Evolutionary conservation across 2,329 filamentous ascomycete genomes (phyloP), one percentile per base, ranked within the genome.

Genomic region (Aspergillus tubingensis): DNA sequence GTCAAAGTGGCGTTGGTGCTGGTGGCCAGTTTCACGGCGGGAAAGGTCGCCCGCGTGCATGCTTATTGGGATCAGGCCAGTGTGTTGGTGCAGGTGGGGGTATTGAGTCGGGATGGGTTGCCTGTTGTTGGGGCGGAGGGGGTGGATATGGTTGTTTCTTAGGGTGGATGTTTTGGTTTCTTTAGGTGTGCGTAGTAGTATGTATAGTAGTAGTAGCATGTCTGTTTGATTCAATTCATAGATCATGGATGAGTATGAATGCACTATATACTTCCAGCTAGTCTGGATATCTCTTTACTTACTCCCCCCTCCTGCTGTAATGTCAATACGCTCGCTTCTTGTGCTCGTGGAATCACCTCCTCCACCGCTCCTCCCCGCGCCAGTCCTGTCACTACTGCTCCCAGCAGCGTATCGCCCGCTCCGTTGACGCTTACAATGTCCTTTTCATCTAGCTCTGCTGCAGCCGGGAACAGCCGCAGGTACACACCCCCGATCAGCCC

Each of bases 371-470:
- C 72, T 19, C 81, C 83, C 68, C 82, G 85, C 0, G 88, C 87
- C 65, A 98, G 74, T 0, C 91, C 91, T 1, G 92, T 89, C n/a
- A 96, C 80, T 58, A 97, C 68, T 13, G 92, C 89, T 0, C 94
- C 95, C 8, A 96, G 81, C 74, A 98, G 93, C 0, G 95, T 97
- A 76, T 99, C 95, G 0, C 95, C 95, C 2, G 92, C 92, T 0
- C 94, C 95, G 73, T 98, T 98, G 8, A 98, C 94, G 50, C 92
- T 96, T 1, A 94, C 87, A 1, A 96, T 82, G 25, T 95, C 86
- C 19, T 84, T 77, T 0, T 80, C 75, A 2, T 68, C 60, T 5
- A 96, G 82, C 15, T 80, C 77, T 72, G 90, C 87, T 0, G 85
- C 85, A 0, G 90, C 81, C 0, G 90, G 86, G 73, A 91, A 91